A percentile compares a stretch with the other conserved stretches of the same genome.
phyloP scores from a whole-genome alignment of 1,139 yeast species.

The Blastobotrys arbuscula region DNA sequence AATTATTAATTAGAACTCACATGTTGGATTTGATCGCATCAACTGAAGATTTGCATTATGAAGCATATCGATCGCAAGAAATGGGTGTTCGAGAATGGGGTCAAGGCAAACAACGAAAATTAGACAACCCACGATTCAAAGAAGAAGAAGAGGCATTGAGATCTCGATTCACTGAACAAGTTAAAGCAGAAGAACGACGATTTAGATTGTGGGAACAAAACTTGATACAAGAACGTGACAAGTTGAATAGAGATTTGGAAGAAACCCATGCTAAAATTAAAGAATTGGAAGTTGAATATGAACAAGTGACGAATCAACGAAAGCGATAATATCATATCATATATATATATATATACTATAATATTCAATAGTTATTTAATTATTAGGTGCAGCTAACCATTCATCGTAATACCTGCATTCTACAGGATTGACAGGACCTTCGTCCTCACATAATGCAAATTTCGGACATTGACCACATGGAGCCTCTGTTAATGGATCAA shows the following conservation, averaged over 20 bases:
- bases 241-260: constrained; percentile 89
- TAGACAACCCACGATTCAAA: constrained; percentile 84
- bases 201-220: constrained; percentile 98
- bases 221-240: constrained; percentile 88
- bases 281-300: constrained; percentile 33
- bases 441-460: constrained; percentile 27
- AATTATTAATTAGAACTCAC: constrained; percentile 82
- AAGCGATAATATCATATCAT: constrained; percentile 9
- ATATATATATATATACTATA: too few species aligned
- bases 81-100: constrained; percentile 57
- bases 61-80: constrained; percentile 76
- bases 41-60: constrained; percentile 91
- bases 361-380: not conserved
- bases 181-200: constrained; percentile 92
- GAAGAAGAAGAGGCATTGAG: constrained; percentile 95
- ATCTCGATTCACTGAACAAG: constrained; percentile 96
- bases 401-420: constrained; percentile 35
- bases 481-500: constrained; percentile 31
- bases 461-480: constrained; percentile 36
- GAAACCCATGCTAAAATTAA: constrained; percentile 56
- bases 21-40: constrained; percentile 83
- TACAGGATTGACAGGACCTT: constrained; percentile 34
- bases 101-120: constrained; percentile 39
- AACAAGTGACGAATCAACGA: constrained; percentile 18
- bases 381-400: constrained; percentile 26